Evolutionary conservation across 2,329 filamentous ascomycete genomes (phyloP), one percentile per base, ranked within the genome.

Genomic region (Mollisia scopiformis): DNA sequence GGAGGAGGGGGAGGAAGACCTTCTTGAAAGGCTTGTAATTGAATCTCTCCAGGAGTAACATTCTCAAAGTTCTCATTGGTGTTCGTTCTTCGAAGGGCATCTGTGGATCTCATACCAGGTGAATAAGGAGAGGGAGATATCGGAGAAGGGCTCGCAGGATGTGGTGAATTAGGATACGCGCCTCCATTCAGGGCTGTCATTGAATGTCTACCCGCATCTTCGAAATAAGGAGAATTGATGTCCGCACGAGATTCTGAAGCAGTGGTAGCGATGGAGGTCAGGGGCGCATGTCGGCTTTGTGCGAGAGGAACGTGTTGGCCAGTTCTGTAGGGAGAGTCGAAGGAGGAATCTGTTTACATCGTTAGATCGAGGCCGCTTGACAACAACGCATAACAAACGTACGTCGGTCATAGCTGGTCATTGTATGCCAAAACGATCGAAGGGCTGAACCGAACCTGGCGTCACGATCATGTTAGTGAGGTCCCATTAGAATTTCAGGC

Each of bases 21-120:
- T 68, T 97, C 93, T 71, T 90, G 88, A 78, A 99, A 99, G 64
- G 90, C 90, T 78, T 97, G 95, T 92, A 99, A 95, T 69, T 90
- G 94, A 64, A 99, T 97, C 76, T 97, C 94, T 66, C 91, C 91
- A 5, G 79, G 86, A 79, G 78, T 87, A 68, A 88, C 84, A 61
- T 87, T 87, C 73, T 95, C 91, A 69, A 90, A 88, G 51, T 86
- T 84, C 61, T 88, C 84, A 61, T 80, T 80, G 67, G 87, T 85
- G 63, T 82, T 87, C 35, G 86, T 82, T 70, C 86, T 83, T 69
- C 85, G 77, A 65, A 84, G 84, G 68, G 89, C 90, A 55, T 87
- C 83, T 59, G 89, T 81, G n/a, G 92, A 94, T 69, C 93, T 86
- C 82, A 96, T 86, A 55, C 93, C 94, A 11, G 94, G 94, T 0